Base-by-base conservation (phyloP, 2,329 filamentous ascomycete genomes). In the Xylaria sp. region DNA sequence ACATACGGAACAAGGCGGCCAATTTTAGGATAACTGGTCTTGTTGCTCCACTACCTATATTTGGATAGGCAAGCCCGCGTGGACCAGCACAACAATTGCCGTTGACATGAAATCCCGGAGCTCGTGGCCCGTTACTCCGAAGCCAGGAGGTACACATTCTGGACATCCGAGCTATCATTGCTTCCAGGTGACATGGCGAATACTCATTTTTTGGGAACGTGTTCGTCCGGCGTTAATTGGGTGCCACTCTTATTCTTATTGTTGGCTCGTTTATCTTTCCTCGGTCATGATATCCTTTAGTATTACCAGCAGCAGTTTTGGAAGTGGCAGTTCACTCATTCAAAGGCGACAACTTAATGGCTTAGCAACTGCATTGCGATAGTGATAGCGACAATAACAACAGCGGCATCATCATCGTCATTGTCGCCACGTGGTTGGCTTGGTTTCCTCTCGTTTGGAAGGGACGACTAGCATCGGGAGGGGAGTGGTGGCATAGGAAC, bases 261-360 rank as follows among this genome's bases (percentile, higher is more conserved):
- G 63, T 71, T 63, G 70, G 56, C 50, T 67, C 60, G 51, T 63
- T 60, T 28, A 28, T 28, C 52, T 55, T 50, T 50, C 32, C 48
- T 34, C 63, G 51, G 34, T 72, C 63, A 72, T 63, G 65, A 72
- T 71, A 68, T 66, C 68, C 65, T 46, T 63, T 69, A 65, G 68
- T 65, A 64, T 64, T 66, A 59, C 51, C 63, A 58, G 50, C 66
- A 52, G 15, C 66, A 23, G 65, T 69, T 65, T 56, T 62, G 65
- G 10, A 50, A 32, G 41, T 25, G 59, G 39, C 50, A 46, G 15
- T 46, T 46, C 7, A 51, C 54, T 52, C 59, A 51, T 44, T 63
- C 20, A 57, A 46, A 48, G 54, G 48, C 52, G 54, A 41, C 60
- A 62, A 59, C 44, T 66, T 68, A 72, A 72, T 70, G 70, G 70